phyloP scores from a whole-genome alignment of 1,139 yeast genomes.

The Hansenula lynferdii region DNA sequence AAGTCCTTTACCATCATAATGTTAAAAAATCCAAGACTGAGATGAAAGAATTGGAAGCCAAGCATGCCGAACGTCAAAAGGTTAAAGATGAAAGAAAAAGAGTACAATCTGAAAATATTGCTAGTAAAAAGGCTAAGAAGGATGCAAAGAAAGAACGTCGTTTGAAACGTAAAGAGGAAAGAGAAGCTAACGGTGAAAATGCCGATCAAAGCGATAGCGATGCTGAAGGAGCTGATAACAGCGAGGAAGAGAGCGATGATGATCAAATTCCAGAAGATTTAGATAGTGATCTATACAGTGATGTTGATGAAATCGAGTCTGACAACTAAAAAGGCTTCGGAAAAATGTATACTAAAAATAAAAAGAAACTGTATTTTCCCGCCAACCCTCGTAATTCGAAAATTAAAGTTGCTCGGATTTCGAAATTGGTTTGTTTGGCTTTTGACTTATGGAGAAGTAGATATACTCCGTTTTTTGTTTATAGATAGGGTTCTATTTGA shows the following conservation, averaged over 20 bases:
- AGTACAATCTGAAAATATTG: constrained; percentile 75
- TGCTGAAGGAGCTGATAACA: constrained; percentile 20
- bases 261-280: constrained; percentile 36
- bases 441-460: too few relatives aligned
- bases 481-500: too few relatives aligned
- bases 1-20: constrained; percentile 76
- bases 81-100: constrained; percentile 70
- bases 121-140: constrained; percentile 69
- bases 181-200: constrained; percentile 26
- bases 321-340: constrained; percentile 11
- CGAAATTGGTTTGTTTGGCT: too few relatives aligned
- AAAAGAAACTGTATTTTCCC: not conserved
- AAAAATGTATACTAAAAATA: not conserved
- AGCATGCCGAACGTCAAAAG: constrained; percentile 57
- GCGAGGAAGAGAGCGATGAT: constrained; percentile 20
- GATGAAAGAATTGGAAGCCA: constrained; percentile 55
- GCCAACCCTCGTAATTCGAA: not conserved
- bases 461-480: too few relatives aligned
- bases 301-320: constrained; percentile 26
- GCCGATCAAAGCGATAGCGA: constrained; percentile 19
- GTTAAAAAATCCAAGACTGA: constrained; percentile 62
- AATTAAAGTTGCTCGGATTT: not conserved
- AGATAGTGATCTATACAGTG: constrained; percentile 38
- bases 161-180: constrained; percentile 48
- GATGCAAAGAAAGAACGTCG: constrained; percentile 72